A percentile compares a stretch with the other conserved stretches of the same genome.
Conservation (phyloP, 2,329 filamentous ascomycete species). For the Fragosphaeria purpurea region DNA sequence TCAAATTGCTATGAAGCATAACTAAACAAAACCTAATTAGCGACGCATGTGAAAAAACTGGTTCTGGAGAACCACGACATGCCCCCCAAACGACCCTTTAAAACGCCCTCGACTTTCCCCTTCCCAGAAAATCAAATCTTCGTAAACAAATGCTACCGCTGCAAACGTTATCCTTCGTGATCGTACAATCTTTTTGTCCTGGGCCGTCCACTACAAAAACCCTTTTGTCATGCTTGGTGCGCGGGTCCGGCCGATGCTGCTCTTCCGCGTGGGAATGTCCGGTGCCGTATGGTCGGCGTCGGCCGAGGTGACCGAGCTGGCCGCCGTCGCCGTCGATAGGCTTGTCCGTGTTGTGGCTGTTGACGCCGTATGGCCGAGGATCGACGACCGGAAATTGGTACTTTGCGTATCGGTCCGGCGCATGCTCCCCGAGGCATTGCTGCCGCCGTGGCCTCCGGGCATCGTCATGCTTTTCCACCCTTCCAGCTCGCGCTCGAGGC, state of each 20-base stretch:
- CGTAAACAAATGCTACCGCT: not conserved
- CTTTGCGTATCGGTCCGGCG: conserved; percentile 36
- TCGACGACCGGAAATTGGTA: conserved; percentile 15
- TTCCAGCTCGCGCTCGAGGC: conserved; percentile 82
- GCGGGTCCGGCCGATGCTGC: conserved; percentile 50
- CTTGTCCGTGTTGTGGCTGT: conserved; percentile 14
- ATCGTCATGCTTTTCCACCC: conserved; percentile 64
- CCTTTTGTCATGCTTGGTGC: conserved; percentile 65
- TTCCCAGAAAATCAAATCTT: not conserved
- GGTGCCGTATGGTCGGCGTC: conserved; percentile 15
- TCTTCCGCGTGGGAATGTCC: conserved; percentile 55
- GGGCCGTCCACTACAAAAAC: conserved; percentile 45
- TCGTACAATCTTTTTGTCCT: not conserved
- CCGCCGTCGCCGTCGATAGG: conserved; percentile 24
- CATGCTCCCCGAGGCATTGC: conserved; percentile 38
- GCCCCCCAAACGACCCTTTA: too few relatives aligned
- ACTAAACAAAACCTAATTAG: too few relatives aligned
- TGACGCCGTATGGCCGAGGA: conserved; percentile 11
- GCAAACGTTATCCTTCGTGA: not conserved
- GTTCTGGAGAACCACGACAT: too few relatives aligned
- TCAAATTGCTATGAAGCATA: too few relatives aligned
- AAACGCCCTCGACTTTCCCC: too few relatives aligned
- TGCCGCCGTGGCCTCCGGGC: conserved; percentile 15
- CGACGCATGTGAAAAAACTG: too few relatives aligned
- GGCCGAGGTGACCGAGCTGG: conserved; percentile 23